These are phyloP conservation scores for Leishmania arabica DNA, from an alignment of 208 protist species.

Conservation along the genomic window DNA sequence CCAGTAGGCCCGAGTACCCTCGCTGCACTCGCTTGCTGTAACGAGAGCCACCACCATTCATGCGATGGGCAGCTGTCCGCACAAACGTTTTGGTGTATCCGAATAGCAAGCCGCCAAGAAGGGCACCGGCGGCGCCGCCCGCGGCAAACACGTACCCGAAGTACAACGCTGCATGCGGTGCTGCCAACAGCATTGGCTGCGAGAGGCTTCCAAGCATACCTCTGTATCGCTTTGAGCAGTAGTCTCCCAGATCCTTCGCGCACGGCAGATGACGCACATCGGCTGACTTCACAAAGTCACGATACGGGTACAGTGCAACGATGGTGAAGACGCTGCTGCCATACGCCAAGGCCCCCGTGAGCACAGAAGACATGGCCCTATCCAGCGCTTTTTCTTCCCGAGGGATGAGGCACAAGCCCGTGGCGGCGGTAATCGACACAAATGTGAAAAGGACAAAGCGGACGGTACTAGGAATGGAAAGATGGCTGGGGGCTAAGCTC, in stretches of 20 bases:
- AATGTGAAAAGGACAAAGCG: not conserved
- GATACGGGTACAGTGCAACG: constrained; percentile 83
- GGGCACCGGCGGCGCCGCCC: constrained; percentile 52
- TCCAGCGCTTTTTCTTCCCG: not conserved
- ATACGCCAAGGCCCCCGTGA: constrained; percentile 61
- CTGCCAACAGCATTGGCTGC: constrained; percentile 77
- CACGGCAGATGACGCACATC: constrained; percentile 22
- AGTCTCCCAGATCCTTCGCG: constrained; percentile 41
- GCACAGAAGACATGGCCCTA: constrained; percentile 39
- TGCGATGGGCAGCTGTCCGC: constrained; percentile 62
- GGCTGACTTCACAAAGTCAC: constrained; percentile 81
- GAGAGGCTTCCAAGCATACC: constrained; percentile 81
- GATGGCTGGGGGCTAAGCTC: not conserved
- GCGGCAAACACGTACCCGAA: constrained; percentile 65
- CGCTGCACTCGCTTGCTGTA: constrained; percentile 49
- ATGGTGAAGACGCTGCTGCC: constrained; percentile 55
- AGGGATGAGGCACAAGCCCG: not conserved
- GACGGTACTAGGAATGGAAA: not conserved
- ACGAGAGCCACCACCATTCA: constrained; percentile 48
- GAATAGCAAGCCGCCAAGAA: constrained; percentile 61
- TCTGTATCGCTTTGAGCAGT: constrained; percentile 63
- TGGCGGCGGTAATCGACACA: not conserved
- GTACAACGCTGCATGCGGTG: constrained; percentile 71
- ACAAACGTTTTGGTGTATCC: constrained; percentile 70
- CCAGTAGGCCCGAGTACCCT: constrained; percentile 57